phyloP scores from a whole-genome alignment of 805 yeast species.

The Candida sakaeoensis region DNA sequence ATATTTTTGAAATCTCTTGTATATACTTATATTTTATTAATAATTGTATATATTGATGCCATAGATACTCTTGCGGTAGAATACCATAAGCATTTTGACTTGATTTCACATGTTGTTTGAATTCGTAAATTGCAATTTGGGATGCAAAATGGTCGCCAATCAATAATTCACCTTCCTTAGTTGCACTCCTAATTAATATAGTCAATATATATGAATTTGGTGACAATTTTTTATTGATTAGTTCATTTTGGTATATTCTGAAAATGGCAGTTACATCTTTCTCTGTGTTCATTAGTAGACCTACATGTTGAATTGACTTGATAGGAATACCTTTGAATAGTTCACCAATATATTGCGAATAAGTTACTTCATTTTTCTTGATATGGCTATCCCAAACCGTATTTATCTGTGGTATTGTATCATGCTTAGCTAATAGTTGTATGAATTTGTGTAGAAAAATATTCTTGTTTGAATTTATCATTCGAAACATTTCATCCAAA shows the following conservation, averaged over 20 bases:
- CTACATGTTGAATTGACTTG: constrained; percentile 26
- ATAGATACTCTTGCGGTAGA: constrained; percentile 44
- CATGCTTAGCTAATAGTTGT: constrained; percentile 18
- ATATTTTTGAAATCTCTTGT: constrained; percentile 46
- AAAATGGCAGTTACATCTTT: constrained; percentile 26
- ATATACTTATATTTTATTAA: constrained; percentile 45
- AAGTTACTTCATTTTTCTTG: background rate
- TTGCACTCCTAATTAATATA: constrained; percentile 50
- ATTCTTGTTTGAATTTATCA: background rate
- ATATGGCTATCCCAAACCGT: constrained; percentile 16
- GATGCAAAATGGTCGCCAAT: constrained; percentile 38
- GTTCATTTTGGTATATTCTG: constrained; percentile 24
- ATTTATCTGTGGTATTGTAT: constrained; percentile 5
- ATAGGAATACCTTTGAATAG: constrained; percentile 12
- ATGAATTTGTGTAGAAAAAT: constrained; percentile 28
- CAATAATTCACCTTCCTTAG: constrained; percentile 27
- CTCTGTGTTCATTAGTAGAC: constrained; percentile 37
- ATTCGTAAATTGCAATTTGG: constrained; percentile 58
- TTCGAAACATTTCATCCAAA: constrained; percentile 7
- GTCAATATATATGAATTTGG: constrained; percentile 32
- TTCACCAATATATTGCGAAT: constrained; percentile 2
- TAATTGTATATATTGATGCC: constrained; percentile 52
- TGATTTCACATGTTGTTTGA: constrained; percentile 28
- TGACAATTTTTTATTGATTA: constrained; percentile 12
- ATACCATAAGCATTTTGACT: constrained; percentile 14